Percentiles rank a stretch among this genome's conserved stretches.
phyloP scores from a whole-genome alignment of 78 protist species.

The Ministeria vibrans region DNA sequence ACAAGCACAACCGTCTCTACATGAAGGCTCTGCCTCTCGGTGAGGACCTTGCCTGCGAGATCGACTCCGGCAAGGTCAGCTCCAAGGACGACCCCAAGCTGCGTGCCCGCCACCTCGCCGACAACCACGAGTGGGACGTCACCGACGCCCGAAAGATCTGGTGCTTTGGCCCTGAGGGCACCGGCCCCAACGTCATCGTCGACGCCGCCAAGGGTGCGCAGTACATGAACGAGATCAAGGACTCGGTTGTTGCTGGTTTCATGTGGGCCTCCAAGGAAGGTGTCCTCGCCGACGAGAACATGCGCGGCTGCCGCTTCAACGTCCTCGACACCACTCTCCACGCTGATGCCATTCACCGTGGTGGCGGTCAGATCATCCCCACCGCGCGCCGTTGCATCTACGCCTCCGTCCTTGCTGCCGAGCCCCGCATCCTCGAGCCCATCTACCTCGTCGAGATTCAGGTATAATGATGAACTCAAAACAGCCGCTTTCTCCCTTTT shows the following conservation, averaged over 20 bases:
- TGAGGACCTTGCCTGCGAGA: conserved; percentile 81
- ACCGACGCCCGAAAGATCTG: conserved; percentile 88
- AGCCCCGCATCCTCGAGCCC: conserved; percentile 92
- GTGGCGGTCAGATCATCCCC: conserved; percentile 92
- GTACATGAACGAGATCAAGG: conserved; percentile 95
- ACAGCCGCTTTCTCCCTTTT: background rate
- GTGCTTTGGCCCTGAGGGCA: conserved; percentile 95
- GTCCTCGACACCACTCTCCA: conserved; percentile 90
- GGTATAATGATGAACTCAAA: too few species aligned
- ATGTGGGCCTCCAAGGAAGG: conserved; percentile 94
- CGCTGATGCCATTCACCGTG: conserved; percentile 99
- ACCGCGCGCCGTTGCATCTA: conserved; percentile 79
- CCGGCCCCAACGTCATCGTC: conserved; percentile 91
- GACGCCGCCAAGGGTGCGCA: conserved; percentile 81
- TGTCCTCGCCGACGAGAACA: conserved; percentile 86
- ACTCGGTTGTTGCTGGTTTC: conserved; percentile 89
- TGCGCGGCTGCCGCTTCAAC: conserved; percentile 91
- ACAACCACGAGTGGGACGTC: conserved; percentile 79
- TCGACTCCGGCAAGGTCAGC: conserved; percentile 73
- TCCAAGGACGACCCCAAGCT: conserved; percentile 67
- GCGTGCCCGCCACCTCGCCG: conserved; percentile 73
- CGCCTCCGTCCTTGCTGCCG: conserved; percentile 77
- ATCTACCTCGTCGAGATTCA: conserved; percentile 88
- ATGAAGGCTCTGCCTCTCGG: conserved; percentile 79
- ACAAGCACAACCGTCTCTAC: conserved; percentile 99